Evolutionary conservation across 2,329 filamentous ascomycete species (phyloP), one percentile per base, ranked within the genome.

Genomic region (Rutstroemia sp.): DNA sequence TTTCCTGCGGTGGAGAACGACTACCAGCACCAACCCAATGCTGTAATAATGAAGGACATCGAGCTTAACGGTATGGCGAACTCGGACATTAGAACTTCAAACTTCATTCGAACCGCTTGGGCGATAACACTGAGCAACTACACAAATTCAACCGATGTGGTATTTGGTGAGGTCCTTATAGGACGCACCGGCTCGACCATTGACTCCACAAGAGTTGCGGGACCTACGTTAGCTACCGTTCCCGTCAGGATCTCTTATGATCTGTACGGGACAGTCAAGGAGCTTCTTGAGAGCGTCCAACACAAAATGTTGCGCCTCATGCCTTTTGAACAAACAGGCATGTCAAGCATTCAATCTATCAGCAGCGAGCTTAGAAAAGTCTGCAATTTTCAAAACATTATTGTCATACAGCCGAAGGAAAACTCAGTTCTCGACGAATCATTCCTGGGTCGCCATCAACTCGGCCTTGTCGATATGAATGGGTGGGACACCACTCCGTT

Each of bases 241-340:
- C 74, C 74, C 5, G 66, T 54, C 30, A 54, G 44, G 19, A 41
- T 54, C 6, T 48, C 21, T 16, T 10, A 48, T 2, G 6, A 54
- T n/a, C 12, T 34, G 5, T 27, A 54, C 6, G 34, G 38, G 2
- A 21, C 7, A 2, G 44, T 34, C 2, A 6, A 48, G 7, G 5
- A 10, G 6, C n/a, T 48, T 38, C 34, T 54, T 8, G 12, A 25
- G 23, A 19, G 17, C 9, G 47, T 56, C 37, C 56, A 58, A 23
- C 10, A 44, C 10, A 45, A 56, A 12, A 42, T 41, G 30, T 51
- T 49, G 23, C 47, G 39, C 6, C 51, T 48, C 19, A 78, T 81
- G 19, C 76, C 76, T 1, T 74, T 79, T 62, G 74, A 81, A 58
- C 78, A 82, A 58, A 67, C 73, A 16, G 64, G 64, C 3, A 25